Conservation (phyloP, 305 asterid species). For the Caryopteris hybrid region DNA sequence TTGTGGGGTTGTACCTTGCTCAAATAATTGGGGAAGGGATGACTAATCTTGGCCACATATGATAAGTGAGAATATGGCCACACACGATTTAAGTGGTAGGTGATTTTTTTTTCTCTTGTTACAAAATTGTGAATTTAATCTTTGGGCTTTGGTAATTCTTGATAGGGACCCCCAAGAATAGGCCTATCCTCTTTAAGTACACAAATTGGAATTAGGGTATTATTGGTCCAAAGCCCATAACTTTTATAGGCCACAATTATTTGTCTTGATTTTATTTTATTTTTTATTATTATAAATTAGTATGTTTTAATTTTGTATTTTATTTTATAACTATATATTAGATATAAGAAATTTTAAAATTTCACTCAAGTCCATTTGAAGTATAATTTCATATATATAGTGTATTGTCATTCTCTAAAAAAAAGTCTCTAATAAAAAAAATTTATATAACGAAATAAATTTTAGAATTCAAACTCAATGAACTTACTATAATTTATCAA, state of each 20-base stretch:
- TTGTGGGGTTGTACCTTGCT: constrained; percentile 7
- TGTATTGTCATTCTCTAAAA: too few relatives aligned
- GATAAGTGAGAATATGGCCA: constrained; percentile 21
- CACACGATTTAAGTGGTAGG: constrained; percentile 24
- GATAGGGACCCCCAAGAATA: constrained; percentile 8
- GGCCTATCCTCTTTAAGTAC: constrained; percentile 10
- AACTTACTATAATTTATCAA: too few relatives aligned
- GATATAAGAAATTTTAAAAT: too few relatives aligned
- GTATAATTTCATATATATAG: too few relatives aligned
- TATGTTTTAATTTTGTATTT: too few relatives aligned
- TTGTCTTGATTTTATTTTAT: too few relatives aligned
- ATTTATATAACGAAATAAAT: too few relatives aligned
- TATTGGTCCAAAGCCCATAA: neutral
- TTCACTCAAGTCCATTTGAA: too few relatives aligned
- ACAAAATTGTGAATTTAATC: neutral
- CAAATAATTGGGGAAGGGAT: constrained; percentile 12
- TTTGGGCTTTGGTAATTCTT: constrained; percentile 6
- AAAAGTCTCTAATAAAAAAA: too few relatives aligned
- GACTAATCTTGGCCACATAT: constrained; percentile 27
- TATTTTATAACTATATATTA: too few relatives aligned
- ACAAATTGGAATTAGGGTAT: neutral
- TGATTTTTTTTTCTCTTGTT: neutral
- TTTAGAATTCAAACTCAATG: too few relatives aligned
- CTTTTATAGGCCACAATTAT: neutral
- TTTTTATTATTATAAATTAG: too few relatives aligned